Conservation (phyloP, 257 asterid genomes). For the Capsicum baccatum region DNA sequence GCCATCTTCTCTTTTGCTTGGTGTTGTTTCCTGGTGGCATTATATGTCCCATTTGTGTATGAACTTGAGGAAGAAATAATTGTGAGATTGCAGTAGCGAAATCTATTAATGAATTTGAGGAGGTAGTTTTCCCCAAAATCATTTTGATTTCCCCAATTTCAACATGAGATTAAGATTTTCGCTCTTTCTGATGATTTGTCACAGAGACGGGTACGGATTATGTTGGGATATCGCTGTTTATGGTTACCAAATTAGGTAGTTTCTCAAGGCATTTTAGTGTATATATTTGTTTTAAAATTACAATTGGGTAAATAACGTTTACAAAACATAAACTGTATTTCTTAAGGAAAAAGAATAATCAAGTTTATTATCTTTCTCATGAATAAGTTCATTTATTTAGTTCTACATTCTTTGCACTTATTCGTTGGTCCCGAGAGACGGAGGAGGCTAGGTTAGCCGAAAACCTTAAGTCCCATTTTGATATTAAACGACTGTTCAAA, state of each 20-base stretch:
- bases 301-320: neutral
- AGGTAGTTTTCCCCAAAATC: neutral
- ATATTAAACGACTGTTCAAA: neutral
- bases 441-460: no score
- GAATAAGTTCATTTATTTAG: no score
- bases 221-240: no score
- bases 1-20: neutral
- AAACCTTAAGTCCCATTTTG: neutral
- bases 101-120: neutral
- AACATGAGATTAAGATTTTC: neutral
- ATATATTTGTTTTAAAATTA: no score
- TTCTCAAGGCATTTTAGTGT: no score
- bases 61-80: neutral
- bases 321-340: neutral
- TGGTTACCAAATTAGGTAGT: no score
- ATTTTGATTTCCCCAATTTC: neutral
- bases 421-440: no score
- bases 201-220: no score
- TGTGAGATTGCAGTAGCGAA: neutral
- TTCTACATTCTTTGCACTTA: no score
- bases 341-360: no score
- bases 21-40: neutral
- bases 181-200: neutral
- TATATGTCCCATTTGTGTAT: neutral
- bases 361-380: no score